phyloP scores from a whole-genome alignment of 345 rosid species.

The Populus euphratica region DNA sequence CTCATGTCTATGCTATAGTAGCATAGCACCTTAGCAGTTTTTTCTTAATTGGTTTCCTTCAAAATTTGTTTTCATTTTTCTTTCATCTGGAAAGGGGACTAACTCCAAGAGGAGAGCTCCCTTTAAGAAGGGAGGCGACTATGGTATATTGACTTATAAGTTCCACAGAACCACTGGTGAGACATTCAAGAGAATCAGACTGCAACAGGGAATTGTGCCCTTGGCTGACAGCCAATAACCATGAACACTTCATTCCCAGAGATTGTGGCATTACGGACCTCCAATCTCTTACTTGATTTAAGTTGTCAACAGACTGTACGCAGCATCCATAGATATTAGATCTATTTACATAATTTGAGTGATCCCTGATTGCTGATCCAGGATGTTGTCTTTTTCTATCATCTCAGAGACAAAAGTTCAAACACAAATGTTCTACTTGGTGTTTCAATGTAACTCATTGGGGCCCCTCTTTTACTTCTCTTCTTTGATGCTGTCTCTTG shows the following conservation, averaged over 20 bases:
- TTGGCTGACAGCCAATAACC: conserved; percentile 11
- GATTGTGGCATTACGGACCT: conserved; percentile 5
- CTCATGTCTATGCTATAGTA: not conserved
- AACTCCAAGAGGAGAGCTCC: conserved; percentile 27
- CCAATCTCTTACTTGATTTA: not conserved
- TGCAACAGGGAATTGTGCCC: conserved; percentile 12
- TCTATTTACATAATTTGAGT: conserved; percentile 4
- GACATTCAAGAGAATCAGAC: conserved; percentile 17
- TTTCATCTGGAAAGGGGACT: conserved; percentile 27
- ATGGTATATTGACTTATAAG: conserved; percentile 15
- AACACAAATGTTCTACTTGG: not conserved
- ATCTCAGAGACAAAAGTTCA: not conserved
- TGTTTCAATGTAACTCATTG: not conserved
- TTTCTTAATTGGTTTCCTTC: not conserved
- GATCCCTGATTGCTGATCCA: not conserved
- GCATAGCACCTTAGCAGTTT: not conserved
- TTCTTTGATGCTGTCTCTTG: not conserved
- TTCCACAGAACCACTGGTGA: conserved; percentile 6
- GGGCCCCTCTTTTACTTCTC: not conserved
- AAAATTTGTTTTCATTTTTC: conserved; percentile 15
- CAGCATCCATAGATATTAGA: not conserved
- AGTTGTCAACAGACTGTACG: not conserved
- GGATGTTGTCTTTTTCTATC: not conserved
- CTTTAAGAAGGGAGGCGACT: conserved; percentile 23
- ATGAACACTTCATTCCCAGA: not conserved